A percentile compares a stretch with the other conserved stretches of the same genome.
Evolutionary conservation across 164 flowering plant species (phyloP).

Genomic region (Vitis amurensis): DNA sequence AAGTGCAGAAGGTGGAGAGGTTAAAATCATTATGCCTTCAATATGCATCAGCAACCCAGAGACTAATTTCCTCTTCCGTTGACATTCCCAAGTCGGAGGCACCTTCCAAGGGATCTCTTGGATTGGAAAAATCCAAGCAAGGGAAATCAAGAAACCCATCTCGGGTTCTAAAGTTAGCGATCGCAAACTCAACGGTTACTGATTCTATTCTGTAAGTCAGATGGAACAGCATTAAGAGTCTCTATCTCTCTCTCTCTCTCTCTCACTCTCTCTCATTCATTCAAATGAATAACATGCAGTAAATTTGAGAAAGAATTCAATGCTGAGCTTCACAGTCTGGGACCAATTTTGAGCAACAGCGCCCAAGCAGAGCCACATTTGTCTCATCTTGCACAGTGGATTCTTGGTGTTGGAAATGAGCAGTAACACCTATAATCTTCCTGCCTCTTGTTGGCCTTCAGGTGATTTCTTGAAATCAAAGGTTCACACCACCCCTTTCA

Average conservation of each 20-base stretch:
- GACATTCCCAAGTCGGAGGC: constrained; percentile 43
- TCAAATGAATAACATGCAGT: constrained; percentile 39
- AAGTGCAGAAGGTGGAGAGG: constrained; percentile 86
- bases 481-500: too few species aligned
- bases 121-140: constrained; percentile 30
- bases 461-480: too few species aligned
- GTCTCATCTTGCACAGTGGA: constrained; percentile 93
- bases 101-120: constrained; percentile 19
- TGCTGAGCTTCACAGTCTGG: constrained; percentile 73
- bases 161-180: constrained; percentile 31
- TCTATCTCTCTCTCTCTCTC: not conserved
- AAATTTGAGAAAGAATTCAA: constrained; percentile 91
- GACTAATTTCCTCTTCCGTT: constrained; percentile 79
- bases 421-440: constrained; percentile 18
- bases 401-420: constrained; percentile 74
- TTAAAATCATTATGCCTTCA: constrained; percentile 82
- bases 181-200: constrained; percentile 45
- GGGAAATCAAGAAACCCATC: constrained; percentile 42
- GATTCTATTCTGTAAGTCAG: constrained; percentile 73
- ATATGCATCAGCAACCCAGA: constrained; percentile 84
- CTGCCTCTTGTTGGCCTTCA: not conserved
- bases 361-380: constrained; percentile 90
- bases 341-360: constrained; percentile 74
- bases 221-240: not conserved
- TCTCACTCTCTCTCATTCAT: not conserved